Evolutionary conservation across 208 protist genomes (phyloP), one percentile per base, ranked within the genome.

Genomic region (Balamuthia mandrillaris): DNA sequence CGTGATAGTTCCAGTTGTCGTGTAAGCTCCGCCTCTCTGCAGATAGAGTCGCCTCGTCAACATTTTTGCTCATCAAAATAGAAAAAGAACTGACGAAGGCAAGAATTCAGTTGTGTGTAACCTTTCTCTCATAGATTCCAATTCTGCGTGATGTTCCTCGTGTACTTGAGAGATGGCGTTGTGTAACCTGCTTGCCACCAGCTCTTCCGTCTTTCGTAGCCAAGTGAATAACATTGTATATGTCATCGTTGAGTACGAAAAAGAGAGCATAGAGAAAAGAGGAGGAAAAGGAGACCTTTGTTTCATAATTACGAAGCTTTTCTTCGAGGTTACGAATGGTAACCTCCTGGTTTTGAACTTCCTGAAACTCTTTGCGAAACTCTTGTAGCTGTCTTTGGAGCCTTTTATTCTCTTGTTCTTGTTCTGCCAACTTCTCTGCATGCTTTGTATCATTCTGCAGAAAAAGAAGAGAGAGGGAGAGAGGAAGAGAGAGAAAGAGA

Each of bases 321-420:
- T 88, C 85, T 41, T 90, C 85, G 10, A 90, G 74, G 44, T 63
- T 33, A 10, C 88, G 9, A 24, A 90, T 87, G 2, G 88, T 90
- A 0, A 90, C 88, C 2, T 87, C 88, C 54, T 90, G 88, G 31
- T 88, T 88, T 47, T 89, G 47, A 21, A 90, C 63, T 42, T 89
- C 88, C 39, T 79, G 82, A 66, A 90, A 90, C 1, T 90, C 88
- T 9, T 85, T 68, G 39, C 81, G 65, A 56, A 84, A 89, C 7
- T 85, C 78, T 6, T 86, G 12, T 10, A 90, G 12, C 27, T 90
- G 37, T 14, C 37, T 16, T 42, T 74, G 41, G 3, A 90, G 44
- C 49, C 77, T 86, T 37, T 52, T 86, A 42, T 90, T 90, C 35
- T 90, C 88, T 29, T 75, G 49, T 24, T 89, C 85, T 44, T 89